Percentiles rank a stretch among this genome's conserved stretches.
Evolutionary conservation across 2,329 filamentous ascomycete genomes (phyloP).

Genomic region (Penicillium psychrosexuale): DNA sequence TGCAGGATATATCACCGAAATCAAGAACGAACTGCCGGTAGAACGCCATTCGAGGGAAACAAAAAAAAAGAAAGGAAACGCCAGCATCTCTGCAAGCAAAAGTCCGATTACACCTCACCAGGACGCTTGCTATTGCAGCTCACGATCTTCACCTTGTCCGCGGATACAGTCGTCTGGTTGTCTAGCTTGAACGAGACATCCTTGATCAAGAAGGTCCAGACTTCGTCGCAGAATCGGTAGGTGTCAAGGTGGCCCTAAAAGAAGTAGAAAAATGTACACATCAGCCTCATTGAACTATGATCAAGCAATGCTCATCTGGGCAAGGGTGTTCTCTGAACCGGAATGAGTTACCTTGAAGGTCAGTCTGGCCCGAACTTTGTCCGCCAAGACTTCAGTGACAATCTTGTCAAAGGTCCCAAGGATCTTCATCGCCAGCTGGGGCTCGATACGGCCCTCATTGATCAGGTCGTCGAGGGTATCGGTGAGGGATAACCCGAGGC

Average conservation of each 20-base stretch:
- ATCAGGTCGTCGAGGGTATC: slow-evolving; percentile 98
- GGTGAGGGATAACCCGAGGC: slow-evolving; percentile 87
- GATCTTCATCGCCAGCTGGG: slow-evolving; percentile 98
- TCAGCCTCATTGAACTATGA: slow-evolving; percentile 13
- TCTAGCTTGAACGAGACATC: slow-evolving; percentile 99
- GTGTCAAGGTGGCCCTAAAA: slow-evolving; percentile 88
- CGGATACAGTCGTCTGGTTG: slow-evolving; percentile 68
- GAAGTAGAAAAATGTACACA: slow-evolving; percentile 2
- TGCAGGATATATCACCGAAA: slow-evolving; percentile 6
- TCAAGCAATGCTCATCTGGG: background rate
- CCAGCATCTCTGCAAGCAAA: slow-evolving; percentile 2
- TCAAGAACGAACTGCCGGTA: slow-evolving; percentile 8
- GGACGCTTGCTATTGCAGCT: slow-evolving; percentile 90
- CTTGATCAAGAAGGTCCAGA: slow-evolving; percentile 99
- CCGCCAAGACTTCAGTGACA: slow-evolving; percentile 84
- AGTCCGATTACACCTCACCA: slow-evolving; percentile 47
- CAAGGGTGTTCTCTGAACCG: background rate
- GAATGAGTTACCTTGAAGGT: slow-evolving; percentile 77
- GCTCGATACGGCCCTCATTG: slow-evolving; percentile 90
- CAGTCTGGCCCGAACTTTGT: slow-evolving; percentile 86
- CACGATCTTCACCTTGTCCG: slow-evolving; percentile 97
- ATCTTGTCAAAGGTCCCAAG: slow-evolving; percentile 91
- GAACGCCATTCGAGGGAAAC: slow-evolving; percentile 15
- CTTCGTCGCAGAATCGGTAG: slow-evolving; percentile 98
- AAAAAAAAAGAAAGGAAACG: slow-evolving; percentile 10